Conservation (phyloP, 2,329 filamentous ascomycete genomes). For the Colletotrichum lindemuthianum region DNA sequence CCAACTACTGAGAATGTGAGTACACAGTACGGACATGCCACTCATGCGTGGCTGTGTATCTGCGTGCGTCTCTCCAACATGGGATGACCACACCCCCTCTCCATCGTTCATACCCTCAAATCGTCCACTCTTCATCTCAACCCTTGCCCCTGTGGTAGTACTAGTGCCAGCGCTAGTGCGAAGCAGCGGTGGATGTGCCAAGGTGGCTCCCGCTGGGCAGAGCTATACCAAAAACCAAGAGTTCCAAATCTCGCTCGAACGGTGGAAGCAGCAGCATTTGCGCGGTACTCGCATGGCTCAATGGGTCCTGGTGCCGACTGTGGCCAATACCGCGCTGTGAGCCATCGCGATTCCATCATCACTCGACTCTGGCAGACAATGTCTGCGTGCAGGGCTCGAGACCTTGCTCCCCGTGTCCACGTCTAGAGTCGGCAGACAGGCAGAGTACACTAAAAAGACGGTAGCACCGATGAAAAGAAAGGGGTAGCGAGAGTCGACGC, state of each 20-base stretch:
- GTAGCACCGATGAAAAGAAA: slow-evolving; percentile 9
- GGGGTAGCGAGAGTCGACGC: slow-evolving; percentile 13
- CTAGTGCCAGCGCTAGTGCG: neutral
- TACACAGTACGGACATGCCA: neutral
- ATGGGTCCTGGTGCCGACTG: slow-evolving; percentile 5
- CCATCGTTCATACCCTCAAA: neutral
- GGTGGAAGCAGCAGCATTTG: slow-evolving; percentile 29
- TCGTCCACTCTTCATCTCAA: slow-evolving; percentile 26
- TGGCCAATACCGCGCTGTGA: too few relatives aligned
- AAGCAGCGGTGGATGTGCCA: slow-evolving; percentile 30
- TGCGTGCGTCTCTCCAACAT: too few relatives aligned
- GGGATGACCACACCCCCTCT: slow-evolving; percentile 2
- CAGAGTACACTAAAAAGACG: neutral
- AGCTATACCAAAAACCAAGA: slow-evolving; percentile 39
- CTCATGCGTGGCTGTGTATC: neutral
- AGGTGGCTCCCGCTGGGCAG: slow-evolving; percentile 32
- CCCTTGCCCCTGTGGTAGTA: slow-evolving; percentile 26
- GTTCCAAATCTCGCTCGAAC: slow-evolving; percentile 42
- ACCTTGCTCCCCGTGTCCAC: neutral
- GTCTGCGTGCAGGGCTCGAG: neutral
- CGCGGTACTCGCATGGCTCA: slow-evolving; percentile 16
- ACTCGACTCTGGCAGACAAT: neutral
- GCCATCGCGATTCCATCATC: slow-evolving; percentile 20
- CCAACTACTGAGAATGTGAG: too few relatives aligned
- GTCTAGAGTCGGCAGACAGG: slow-evolving; percentile 17